These are phyloP conservation scores for Aspergillus olivimuriae DNA, from an alignment of 495 filamentous ascomycete species.

Conservation along the genomic window DNA sequence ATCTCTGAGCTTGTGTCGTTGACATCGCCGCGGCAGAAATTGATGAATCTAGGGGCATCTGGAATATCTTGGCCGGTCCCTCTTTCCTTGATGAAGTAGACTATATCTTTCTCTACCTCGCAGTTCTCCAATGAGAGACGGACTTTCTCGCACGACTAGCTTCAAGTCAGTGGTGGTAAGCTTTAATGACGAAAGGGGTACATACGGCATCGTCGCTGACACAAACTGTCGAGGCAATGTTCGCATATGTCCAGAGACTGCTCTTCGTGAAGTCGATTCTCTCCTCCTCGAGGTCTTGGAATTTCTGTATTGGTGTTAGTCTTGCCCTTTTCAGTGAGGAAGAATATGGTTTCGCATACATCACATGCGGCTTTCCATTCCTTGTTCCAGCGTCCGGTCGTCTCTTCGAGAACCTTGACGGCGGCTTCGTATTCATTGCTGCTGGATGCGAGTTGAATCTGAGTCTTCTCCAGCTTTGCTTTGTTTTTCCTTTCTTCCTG, in stretches of 20 bases:
- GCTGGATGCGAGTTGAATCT: slow-evolving; percentile 83
- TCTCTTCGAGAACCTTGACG: slow-evolving; percentile 90
- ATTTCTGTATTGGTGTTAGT: slow-evolving; percentile 57
- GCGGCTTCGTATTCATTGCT: slow-evolving; percentile 91
- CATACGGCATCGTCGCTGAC: slow-evolving; percentile 89
- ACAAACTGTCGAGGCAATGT: slow-evolving; percentile 96
- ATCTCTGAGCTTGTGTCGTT: slow-evolving; percentile 74
- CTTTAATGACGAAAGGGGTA: slow-evolving; percentile 2
- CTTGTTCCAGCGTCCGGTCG: slow-evolving; percentile 90
- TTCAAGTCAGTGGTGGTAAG: slow-evolving; percentile 12
- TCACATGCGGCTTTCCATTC: slow-evolving; percentile 98
- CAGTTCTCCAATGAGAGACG: slow-evolving; percentile 90
- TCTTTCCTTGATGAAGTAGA: slow-evolving; percentile 77
- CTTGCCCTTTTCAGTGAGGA: not conserved
- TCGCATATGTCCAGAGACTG: slow-evolving; percentile 96
- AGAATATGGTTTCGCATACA: slow-evolving; percentile 32
- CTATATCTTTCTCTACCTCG: slow-evolving; percentile 95
- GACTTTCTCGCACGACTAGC: slow-evolving; percentile 85
- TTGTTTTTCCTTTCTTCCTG: slow-evolving; percentile 99
- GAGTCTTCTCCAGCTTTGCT: slow-evolving; percentile 96
- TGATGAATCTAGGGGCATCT: slow-evolving; percentile 95
- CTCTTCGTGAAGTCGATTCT: slow-evolving; percentile 93
- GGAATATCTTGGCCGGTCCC: slow-evolving; percentile 97
- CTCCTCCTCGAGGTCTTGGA: slow-evolving; percentile 98
- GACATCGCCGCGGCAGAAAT: slow-evolving; percentile 89